Base-by-base conservation (phyloP, 495 filamentous ascomycete genomes). In the Parachaetomium inaequale region DNA sequence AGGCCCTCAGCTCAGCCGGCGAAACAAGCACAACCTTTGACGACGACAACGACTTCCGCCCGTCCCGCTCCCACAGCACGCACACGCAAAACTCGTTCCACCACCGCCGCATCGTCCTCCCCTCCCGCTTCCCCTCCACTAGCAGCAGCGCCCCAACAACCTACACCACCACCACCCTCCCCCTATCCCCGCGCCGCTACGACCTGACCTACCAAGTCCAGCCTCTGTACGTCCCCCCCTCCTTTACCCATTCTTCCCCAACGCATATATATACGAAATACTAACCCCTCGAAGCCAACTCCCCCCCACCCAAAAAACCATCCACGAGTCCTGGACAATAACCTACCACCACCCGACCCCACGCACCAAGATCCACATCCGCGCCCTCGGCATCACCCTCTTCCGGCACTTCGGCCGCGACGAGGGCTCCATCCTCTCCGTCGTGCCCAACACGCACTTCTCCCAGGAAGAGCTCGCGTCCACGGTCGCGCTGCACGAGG, bases 241-340 rank as follows among this genome's bases (percentile, higher is more conserved):
- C 10, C 42, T 46, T 21, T 46, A 43, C 42, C 34, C 15, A 7
- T 43, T 34, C 6, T 10, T 15, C 19, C 4, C 61, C 11, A 28
- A 15, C 40, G 4, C 4, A 46, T 2, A 21, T 17, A 43, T 17
- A 19, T 5, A 19, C 5, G 23, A 26, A 17, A 19, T 8, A 21
- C 31, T 19, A 36, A 45, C 25, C 21, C 32, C 54, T 3, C 10
- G 12, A n/a, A 19, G 3, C 0, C 46, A 51, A 51, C 46, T 59
- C 46, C 57, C 46, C 45, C 14, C 57, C 4, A 14, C 32, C 23
- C 57, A 59, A 42, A 62, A 58, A 15, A 23, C 58, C 23, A 21
- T 63, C 40, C 51, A 52, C 56, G 66, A 68, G 17, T 68, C 66
- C 21, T 68, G 62, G 62, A 63, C 63, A 28, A 65, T 68, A 28